Base-by-base conservation (phyloP, 2,329 filamentous ascomycete species). In the Passalora sequoiae region DNA sequence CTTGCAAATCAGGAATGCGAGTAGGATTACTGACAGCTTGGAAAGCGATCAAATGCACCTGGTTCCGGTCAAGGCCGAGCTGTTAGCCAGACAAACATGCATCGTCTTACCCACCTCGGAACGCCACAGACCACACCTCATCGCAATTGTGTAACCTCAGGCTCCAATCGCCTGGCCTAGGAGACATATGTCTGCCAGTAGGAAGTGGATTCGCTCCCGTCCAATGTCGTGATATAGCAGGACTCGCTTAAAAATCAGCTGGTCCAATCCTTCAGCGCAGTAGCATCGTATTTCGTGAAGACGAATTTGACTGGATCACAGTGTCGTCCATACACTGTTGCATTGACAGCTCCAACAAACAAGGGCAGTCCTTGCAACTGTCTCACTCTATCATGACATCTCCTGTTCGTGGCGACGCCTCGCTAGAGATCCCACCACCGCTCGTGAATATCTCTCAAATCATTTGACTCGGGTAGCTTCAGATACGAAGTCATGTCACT, bases 401-500 rank as follows among this genome's bases (percentile, higher is more conserved):
- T 21, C 10, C 12, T 36, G 9, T 20, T 4, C 16, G n/a, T 12
- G 19, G n/a, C 10, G 13, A 12, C 20, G 19, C 33, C 22, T 25
- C 22, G 22, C 32, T 37, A 53, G 21, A 50, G 42, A 25, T 53
- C 50, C 50, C 50, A 85, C 83, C 83, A 88, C 13, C 72, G 72
- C 69, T 88, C 84, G 59, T 86, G 77, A 39, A 84, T 59, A 32
- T 77, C 72, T 50, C 72, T 71, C 48, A 87, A 62, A 58, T 86
- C 78, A 29, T 81, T 69, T 24, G 76, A 68, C 25, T 70, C 70
- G 0, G 76, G 75, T 21, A 72, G 54, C 50, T 67, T 75, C 43
- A 88, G 60, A 69, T 86, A 85, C 7, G 74, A 67, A 8, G 80
- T 83, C 59, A 84, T 67, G 54, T 86, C 81, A 3, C 69, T 67